These are phyloP conservation scores for Edaphochlamys debaryana DNA, from an alignment of 139 green algal species.

Conservation along the genomic window DNA sequence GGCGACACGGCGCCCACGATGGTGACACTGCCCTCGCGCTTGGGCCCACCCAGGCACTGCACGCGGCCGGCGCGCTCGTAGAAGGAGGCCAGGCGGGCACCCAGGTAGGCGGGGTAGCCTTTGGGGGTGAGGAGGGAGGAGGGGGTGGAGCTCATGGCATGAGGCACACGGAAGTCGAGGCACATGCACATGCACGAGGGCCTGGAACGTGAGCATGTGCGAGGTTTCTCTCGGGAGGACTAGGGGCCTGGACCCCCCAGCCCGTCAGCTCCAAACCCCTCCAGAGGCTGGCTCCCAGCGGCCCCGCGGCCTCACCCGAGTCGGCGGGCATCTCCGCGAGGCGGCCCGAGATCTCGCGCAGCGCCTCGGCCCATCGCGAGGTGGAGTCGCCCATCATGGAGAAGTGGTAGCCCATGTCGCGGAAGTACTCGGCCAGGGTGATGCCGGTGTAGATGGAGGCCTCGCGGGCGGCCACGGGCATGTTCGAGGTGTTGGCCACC, in stretches of 20 bases:
- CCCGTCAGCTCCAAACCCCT: no score
- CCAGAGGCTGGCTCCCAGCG: background rate
- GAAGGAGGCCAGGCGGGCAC: conserved; percentile 94
- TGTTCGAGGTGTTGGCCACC: conserved; percentile 99
- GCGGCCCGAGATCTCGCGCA: conserved; percentile 98
- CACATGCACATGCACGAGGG: no score
- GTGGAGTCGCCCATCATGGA: conserved; percentile 98
- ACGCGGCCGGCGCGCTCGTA: conserved; percentile 98
- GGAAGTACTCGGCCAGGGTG: conserved; percentile 99
- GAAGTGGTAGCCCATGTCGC: conserved; percentile 97
- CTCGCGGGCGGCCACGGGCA: conserved; percentile 98
- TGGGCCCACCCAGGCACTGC: conserved; percentile 90
- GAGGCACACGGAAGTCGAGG: no score
- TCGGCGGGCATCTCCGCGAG: conserved; percentile 99
- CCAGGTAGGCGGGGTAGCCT: conserved; percentile 92
- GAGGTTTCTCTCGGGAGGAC: no score
- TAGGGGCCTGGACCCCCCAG: no score
- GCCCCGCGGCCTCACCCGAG: conserved; percentile 57
- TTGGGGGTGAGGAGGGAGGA: background rate
- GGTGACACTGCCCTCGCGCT: conserved; percentile 95
- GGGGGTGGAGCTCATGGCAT: background rate
- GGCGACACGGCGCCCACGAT: conserved; percentile 98
- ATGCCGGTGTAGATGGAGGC: conserved; percentile 99
- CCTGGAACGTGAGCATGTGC: no score
- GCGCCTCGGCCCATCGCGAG: conserved; percentile 97